Conservation (phyloP, 495 filamentous ascomycete species). For the Oleoguttula mirabilis region DNA sequence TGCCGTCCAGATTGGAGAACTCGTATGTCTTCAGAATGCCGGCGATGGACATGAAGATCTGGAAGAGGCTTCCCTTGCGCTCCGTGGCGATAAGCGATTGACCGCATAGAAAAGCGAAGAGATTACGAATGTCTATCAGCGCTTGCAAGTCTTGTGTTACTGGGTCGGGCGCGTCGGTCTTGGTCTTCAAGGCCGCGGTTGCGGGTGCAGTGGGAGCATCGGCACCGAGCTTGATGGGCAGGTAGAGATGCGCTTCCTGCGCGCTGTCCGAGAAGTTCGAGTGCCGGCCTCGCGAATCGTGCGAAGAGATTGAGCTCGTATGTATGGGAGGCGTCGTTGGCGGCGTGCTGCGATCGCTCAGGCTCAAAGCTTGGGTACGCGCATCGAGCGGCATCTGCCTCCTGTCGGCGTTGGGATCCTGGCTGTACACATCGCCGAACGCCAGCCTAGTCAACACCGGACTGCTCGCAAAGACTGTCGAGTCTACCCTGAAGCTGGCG, state of each 20-base stretch:
- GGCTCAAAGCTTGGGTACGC: constrained; percentile 8
- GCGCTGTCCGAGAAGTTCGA: constrained; percentile 27
- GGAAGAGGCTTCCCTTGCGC: constrained; percentile 53
- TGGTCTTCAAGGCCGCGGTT: constrained; percentile 14
- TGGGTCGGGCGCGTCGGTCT: constrained; percentile 26
- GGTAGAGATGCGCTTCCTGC: constrained; percentile 54
- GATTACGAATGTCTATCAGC: constrained; percentile 68
- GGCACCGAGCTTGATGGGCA: constrained; percentile 38
- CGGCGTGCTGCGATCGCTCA: constrained; percentile 23
- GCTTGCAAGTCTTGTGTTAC: constrained; percentile 51
- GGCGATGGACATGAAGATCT: constrained; percentile 60
- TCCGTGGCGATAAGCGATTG: constrained; percentile 70
- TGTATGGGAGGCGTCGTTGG: constrained; percentile 22
- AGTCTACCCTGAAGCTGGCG: constrained; percentile 68
- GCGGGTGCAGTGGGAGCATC: background rate
- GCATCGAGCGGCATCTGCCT: constrained; percentile 2
- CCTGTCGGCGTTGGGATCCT: background rate
- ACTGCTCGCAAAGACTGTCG: constrained; percentile 59
- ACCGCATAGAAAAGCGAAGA: constrained; percentile 78
- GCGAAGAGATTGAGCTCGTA: constrained; percentile 17
- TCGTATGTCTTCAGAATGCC: constrained; percentile 57
- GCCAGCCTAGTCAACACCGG: constrained; percentile 54
- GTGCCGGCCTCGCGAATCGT: constrained; percentile 23
- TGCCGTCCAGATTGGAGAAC: constrained; percentile 70
- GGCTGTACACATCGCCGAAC: constrained; percentile 40